Conservation (phyloP, 164 flowering plant species). For the Chloranthus sessilifolius region DNA sequence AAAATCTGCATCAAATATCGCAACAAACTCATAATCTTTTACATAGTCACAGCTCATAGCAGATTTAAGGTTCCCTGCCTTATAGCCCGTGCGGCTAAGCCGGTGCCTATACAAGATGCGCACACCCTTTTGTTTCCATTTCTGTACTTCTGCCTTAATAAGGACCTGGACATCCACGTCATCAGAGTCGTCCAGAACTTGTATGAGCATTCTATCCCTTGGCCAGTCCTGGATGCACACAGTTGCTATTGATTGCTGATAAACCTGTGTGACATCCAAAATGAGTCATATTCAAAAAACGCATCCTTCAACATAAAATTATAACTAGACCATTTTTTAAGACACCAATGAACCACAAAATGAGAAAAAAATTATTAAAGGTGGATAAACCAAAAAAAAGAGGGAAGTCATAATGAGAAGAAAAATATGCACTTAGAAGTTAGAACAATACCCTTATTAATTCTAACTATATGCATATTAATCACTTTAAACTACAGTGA, state of each 20-base stretch:
- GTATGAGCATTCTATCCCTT: constrained; percentile 81
- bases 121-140: constrained; percentile 93
- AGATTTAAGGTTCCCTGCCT: constrained; percentile 95
- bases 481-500: no score
- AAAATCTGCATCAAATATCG: constrained; percentile 97
- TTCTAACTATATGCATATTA: no score
- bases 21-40: constrained; percentile 91
- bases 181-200: constrained; percentile 91
- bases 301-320: no score
- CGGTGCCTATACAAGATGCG: constrained; percentile 84
- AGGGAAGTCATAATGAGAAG: no score
- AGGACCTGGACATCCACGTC: constrained; percentile 68
- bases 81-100: constrained; percentile 85
- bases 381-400: no score
- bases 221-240: constrained; percentile 94
- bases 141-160: constrained; percentile 82
- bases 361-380: no score
- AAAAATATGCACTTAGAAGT: no score
- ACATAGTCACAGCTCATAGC: constrained; percentile 97
- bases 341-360: no score
- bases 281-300: not conserved
- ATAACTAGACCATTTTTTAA: no score
- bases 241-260: constrained; percentile 89
- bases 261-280: constrained; percentile 51
- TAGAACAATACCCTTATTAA: no score